These are phyloP conservation scores for Musa troglodytarum DNA, from an alignment of 176 grass and related monocot genomes.

Conservation along the genomic window DNA sequence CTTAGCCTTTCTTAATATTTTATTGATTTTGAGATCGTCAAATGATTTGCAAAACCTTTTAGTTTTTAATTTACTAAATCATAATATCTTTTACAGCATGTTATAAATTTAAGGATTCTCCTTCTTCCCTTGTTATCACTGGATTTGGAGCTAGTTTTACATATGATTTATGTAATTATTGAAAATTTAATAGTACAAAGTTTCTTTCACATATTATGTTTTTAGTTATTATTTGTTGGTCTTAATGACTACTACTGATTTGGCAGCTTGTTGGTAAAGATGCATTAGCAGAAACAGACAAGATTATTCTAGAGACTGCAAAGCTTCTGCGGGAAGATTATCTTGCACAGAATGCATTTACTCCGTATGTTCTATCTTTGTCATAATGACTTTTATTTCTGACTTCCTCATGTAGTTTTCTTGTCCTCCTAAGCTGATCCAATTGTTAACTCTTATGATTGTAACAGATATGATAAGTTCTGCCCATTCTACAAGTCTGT, in stretches of 20 bases:
- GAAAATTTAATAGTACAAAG: no score
- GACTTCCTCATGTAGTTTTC: neutral
- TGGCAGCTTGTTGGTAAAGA: slow-evolving; percentile 89
- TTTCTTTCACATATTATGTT: no score
- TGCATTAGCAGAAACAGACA: slow-evolving; percentile 77
- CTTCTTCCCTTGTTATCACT: no score
- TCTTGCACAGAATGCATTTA: slow-evolving; percentile 85
- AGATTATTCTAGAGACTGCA: slow-evolving; percentile 73
- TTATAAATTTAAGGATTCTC: no score
- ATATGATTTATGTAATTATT: no score
- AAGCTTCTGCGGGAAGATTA: slow-evolving; percentile 87
- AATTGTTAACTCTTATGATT: neutral
- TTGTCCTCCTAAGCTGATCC: slow-evolving; percentile 7
- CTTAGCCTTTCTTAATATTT: neutral
- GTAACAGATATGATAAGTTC: slow-evolving; percentile 75
- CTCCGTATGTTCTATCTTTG: slow-evolving; percentile 40
- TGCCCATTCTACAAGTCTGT: slow-evolving; percentile 96
- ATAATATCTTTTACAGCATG: no score
- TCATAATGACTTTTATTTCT: neutral
- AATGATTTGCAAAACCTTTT: no score
- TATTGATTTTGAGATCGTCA: neutral
- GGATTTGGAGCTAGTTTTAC: no score
- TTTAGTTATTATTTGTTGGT: neutral
- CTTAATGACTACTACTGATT: neutral
- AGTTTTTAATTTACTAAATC: no score